Percentiles rank a stretch among this genome's conserved stretches.
phyloP scores from a whole-genome alignment of 2,329 filamentous ascomycete species.

The Trichoderma sp. region DNA sequence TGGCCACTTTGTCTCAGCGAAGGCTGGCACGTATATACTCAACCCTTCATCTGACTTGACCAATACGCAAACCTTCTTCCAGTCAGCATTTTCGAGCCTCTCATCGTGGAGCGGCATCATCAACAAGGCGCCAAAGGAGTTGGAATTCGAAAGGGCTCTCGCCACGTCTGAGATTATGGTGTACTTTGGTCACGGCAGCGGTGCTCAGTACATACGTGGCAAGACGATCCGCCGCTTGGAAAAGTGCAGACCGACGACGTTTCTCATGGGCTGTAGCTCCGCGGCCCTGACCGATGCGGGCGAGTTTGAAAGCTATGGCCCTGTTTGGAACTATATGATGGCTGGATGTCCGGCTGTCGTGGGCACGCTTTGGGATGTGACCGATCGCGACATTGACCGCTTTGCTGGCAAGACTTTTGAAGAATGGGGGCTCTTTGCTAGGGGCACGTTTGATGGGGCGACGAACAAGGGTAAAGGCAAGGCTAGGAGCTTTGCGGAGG shows the following conservation, averaged over 20 bases:
- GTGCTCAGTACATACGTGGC: slow-evolving; percentile 88
- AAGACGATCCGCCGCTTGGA: slow-evolving; percentile 77
- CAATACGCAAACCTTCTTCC: slow-evolving; percentile 74
- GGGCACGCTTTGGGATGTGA: slow-evolving; percentile 96
- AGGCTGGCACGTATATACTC: slow-evolving; percentile 72
- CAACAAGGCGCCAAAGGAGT: slow-evolving; percentile 67
- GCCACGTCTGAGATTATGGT: slow-evolving; percentile 68
- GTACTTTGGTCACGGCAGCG: slow-evolving; percentile 95
- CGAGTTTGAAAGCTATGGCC: slow-evolving; percentile 86
- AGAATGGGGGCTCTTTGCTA: slow-evolving; percentile 73
- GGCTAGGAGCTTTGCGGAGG: slow-evolving; percentile 28
- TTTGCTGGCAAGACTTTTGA: slow-evolving; percentile 78
- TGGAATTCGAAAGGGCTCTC: slow-evolving; percentile 70
- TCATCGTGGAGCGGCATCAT: slow-evolving; percentile 70
- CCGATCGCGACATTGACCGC: slow-evolving; percentile 93
- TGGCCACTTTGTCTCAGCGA: slow-evolving; percentile 55
- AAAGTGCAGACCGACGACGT: slow-evolving; percentile 70
- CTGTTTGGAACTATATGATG: slow-evolving; percentile 87
- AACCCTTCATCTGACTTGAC: slow-evolving; percentile 84
- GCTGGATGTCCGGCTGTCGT: slow-evolving; percentile 83
- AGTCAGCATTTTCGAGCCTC: slow-evolving; percentile 60
- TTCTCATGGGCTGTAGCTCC: slow-evolving; percentile 93
- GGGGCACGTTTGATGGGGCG: slow-evolving; percentile 43
- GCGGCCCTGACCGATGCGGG: slow-evolving; percentile 74
- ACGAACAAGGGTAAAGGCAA: slow-evolving; percentile 29